Evolutionary conservation across 116 monocot genomes (phyloP).

Genomic region (Thalassia testudinum): DNA sequence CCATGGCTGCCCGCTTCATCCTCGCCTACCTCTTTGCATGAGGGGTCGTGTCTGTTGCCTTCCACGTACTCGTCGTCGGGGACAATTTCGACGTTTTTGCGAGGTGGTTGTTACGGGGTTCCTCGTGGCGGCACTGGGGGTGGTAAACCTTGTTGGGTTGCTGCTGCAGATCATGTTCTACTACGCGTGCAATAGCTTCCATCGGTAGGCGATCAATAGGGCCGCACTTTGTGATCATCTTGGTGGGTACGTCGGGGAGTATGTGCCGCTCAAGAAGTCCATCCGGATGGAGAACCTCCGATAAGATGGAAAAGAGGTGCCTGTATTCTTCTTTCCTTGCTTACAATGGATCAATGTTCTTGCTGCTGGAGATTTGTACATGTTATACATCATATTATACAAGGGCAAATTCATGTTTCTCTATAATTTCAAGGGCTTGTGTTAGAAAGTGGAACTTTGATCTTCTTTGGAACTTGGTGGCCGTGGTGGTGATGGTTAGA

Average conservation of each 20-base stretch:
- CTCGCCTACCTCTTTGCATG: slow-evolving; percentile 8
- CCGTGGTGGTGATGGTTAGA: too few relatives aligned
- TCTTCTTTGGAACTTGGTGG: too few relatives aligned
- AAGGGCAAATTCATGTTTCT: too few relatives aligned
- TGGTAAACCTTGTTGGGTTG: slow-evolving; percentile 10
- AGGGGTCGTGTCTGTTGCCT: not conserved
- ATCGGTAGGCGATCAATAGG: slow-evolving; percentile 15
- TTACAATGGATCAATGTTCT: too few relatives aligned
- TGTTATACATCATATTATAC: too few relatives aligned
- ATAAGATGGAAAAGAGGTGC: not conserved
- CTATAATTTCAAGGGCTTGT: too few relatives aligned
- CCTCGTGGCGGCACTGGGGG: slow-evolving; percentile 12
- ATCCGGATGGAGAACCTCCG: slow-evolving; percentile 21
- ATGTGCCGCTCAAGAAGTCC: slow-evolving; percentile 21
- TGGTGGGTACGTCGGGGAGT: slow-evolving; percentile 23
- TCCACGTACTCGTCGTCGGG: slow-evolving; percentile 5
- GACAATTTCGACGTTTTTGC: not conserved
- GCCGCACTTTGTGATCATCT: slow-evolving; percentile 13
- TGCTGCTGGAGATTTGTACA: too few relatives aligned
- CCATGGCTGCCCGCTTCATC: slow-evolving; percentile 5
- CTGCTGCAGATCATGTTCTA: slow-evolving; percentile 23
- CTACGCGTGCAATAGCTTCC: slow-evolving; percentile 21
- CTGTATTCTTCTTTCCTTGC: too few relatives aligned
- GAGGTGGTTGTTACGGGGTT: slow-evolving; percentile 1
- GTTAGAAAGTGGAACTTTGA: too few relatives aligned